Conservation (phyloP, 2,329 filamentous ascomycete species). For the Berkeleyomyces rouxiae region DNA sequence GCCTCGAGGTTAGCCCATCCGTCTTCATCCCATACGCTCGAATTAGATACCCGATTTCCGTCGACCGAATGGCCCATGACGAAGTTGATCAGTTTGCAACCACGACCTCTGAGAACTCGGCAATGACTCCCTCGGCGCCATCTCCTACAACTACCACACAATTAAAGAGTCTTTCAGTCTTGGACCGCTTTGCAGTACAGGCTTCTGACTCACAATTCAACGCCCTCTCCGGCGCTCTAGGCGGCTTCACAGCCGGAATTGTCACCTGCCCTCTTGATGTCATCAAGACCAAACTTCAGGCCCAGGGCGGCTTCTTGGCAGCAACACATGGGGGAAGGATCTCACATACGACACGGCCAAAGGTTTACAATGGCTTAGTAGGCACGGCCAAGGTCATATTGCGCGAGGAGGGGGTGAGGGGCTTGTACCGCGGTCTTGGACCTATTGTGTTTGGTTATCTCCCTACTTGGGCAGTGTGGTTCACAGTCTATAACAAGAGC, state of each 20-base stretch:
- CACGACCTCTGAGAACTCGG: slow-evolving; percentile 9
- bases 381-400: slow-evolving; percentile 79
- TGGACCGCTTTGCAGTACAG: slow-evolving; percentile 39
- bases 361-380: slow-evolving; percentile 69
- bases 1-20: not conserved
- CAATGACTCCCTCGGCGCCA: slow-evolving; percentile 23
- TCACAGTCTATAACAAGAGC: slow-evolving; percentile 86
- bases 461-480: slow-evolving; percentile 96
- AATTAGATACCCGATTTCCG: not conserved
- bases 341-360: slow-evolving; percentile 31
- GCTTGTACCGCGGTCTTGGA: slow-evolving; percentile 83
- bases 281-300: slow-evolving; percentile 96
- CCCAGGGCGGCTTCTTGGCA: slow-evolving; percentile 61
- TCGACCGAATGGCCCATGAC: slow-evolving; percentile 13
- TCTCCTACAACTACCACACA: slow-evolving; percentile 30
- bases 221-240: slow-evolving; percentile 71
- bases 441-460: slow-evolving; percentile 92
- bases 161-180: slow-evolving; percentile 25
- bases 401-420: slow-evolving; percentile 71
- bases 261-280: slow-evolving; percentile 96
- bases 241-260: slow-evolving; percentile 82
- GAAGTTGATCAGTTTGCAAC: slow-evolving; percentile 11
- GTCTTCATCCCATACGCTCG: not conserved
- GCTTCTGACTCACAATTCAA: slow-evolving; percentile 54
- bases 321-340: slow-evolving; percentile 30